Conservation (phyloP, 202 grass and related monocot species). For the Digitaria exilis region DNA sequence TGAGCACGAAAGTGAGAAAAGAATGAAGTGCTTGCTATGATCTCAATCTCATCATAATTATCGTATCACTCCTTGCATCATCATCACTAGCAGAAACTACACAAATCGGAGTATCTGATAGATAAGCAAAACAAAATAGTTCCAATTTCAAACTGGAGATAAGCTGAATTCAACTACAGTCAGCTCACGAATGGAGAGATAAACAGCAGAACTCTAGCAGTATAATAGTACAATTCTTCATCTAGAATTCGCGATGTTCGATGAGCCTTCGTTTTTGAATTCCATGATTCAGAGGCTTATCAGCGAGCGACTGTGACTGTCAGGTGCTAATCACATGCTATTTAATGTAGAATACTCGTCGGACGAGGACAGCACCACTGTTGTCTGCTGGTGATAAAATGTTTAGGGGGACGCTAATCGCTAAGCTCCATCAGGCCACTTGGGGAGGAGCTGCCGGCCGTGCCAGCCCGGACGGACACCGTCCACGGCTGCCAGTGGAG, state of each 20-base stretch:
- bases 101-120: not conserved
- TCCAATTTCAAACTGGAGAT: not conserved
- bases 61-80: not conserved
- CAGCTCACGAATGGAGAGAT: not conserved
- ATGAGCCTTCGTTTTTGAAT: conserved; percentile 41
- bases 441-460: conserved; percentile 25
- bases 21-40: not conserved
- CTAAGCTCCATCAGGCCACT: conserved; percentile 43
- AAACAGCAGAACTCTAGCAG: not conserved
- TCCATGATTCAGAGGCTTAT: conserved; percentile 20
- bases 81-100: not conserved
- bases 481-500: conserved; percentile 48
- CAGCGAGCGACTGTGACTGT: conserved; percentile 14
- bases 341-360: conserved; percentile 37
- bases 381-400: conserved; percentile 5
- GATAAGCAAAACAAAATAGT: not conserved
- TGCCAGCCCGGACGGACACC: conserved; percentile 49
- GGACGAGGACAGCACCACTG: conserved; percentile 40
- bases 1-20: not conserved
- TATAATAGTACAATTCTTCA: not conserved
- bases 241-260: conserved; percentile 29
- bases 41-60: not conserved
- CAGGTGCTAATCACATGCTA: conserved; percentile 55
- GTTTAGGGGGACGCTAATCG: conserved; percentile 18
- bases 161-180: not conserved